Evolutionary conservation across 2,329 filamentous ascomycete species (phyloP), one percentile per base, ranked within the genome.

Genomic region (Fusarium nematophilum): DNA sequence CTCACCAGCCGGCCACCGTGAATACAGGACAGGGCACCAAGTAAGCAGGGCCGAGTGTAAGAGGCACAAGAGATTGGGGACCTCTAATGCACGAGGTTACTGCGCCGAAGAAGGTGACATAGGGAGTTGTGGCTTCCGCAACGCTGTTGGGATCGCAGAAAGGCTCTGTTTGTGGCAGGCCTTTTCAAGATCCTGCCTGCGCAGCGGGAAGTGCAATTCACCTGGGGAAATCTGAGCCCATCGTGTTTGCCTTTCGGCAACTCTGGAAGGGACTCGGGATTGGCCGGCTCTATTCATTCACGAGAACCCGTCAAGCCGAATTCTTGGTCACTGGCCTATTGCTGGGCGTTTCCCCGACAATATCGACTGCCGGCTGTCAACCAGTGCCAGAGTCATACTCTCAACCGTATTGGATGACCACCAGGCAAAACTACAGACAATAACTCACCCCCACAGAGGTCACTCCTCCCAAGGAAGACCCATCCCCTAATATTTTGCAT

Each of bases 141-240:
- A 64, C 51, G 40, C 60, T 63, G 60, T 59, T 61, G 37, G 59
- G 50, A 57, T 63, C 60, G 60, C 60, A 63, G 60, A 64, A 57
- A 48, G 60, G 55, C 51, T 60, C 34, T 63, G 60, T 63, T 63
- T 63, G 55, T 63, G 49, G 60, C 60, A 64, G 55, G 60, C 55
- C 59, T 64, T 56, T 63, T 63, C 55, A 63, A 63, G 60, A 63
- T 61, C 44, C 55, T 63, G 60, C 59, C 23, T 49, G 55, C 38
- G 50, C 59, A 64, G 59, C 61, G 29, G 57, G 57, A 37, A 47
- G 50, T 45, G 43, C 36, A 26, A 48, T 49, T 54, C 46, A 57
- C 30, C 39, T 37, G 45, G 45, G 34, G 18, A 36, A 15, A 36
- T 30, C 9, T 30, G 52, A 30, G 6, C 27, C 15, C n/a, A 17